Conservation (phyloP, 148 eudicot species). For the Diospyros kaki region DNA sequence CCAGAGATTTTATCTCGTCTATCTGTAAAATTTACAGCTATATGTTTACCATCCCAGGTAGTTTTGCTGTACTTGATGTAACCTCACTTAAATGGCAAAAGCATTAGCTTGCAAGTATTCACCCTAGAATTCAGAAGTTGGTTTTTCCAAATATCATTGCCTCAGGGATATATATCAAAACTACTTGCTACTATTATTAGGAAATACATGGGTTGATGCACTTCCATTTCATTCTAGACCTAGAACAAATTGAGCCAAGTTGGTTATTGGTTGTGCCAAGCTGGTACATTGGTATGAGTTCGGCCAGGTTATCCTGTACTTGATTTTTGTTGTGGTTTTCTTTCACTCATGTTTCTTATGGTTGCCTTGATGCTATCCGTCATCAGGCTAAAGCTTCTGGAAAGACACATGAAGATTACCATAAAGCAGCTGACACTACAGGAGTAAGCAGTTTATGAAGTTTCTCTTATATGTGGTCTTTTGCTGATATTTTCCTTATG, state of each 20-base stretch:
- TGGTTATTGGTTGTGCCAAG: too few species aligned
- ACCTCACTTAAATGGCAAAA: background rate
- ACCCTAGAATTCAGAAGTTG: background rate
- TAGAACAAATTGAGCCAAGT: too few species aligned
- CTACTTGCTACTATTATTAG: background rate
- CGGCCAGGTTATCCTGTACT: too few species aligned
- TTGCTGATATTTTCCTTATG: slow-evolving; percentile 2
- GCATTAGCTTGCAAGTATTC: background rate
- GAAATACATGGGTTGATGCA: too few species aligned
- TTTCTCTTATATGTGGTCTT: slow-evolving; percentile 9
- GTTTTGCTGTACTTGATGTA: background rate
- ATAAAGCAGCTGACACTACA: slow-evolving; percentile 41
- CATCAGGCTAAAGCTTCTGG: slow-evolving; percentile 94
- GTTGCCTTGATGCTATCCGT: slow-evolving; percentile 2
- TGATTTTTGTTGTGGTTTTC: background rate
- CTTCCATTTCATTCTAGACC: too few species aligned
- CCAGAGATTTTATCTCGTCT: too few species aligned
- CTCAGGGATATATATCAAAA: background rate
- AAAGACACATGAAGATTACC: slow-evolving; percentile 54
- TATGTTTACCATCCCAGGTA: background rate
- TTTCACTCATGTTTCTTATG: slow-evolving; percentile 5
- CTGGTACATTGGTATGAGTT: too few species aligned
- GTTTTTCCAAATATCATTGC: background rate
- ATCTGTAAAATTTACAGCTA: too few species aligned
- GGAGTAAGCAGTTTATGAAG: slow-evolving; percentile 48